A percentile compares a stretch with the other conserved stretches of the same genome.
phyloP scores from a whole-genome alignment of 2,329 filamentous ascomycete genomes.

The Ophiostoma ips region DNA sequence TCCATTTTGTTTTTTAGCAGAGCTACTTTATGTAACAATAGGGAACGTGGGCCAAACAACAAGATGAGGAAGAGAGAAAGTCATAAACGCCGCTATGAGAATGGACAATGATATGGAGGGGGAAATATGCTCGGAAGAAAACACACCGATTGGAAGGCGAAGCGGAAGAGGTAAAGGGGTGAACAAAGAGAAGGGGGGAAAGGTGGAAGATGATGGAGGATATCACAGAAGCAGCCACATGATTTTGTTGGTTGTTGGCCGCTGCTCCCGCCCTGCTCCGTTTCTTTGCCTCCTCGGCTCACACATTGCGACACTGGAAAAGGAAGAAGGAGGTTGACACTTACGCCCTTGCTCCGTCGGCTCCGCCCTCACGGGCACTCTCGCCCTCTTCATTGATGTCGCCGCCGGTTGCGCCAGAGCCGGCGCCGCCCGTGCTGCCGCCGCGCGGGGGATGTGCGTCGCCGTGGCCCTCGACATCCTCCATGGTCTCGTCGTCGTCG shows the following conservation, averaged over 20 bases:
- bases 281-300: background rate
- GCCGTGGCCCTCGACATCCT: slow-evolving; percentile 55
- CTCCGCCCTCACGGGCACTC: slow-evolving; percentile 78
- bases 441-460: slow-evolving; percentile 33
- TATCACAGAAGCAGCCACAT: too few relatives aligned
- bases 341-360: slow-evolving; percentile 99
- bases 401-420: slow-evolving; percentile 74
- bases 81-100: background rate
- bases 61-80: background rate
- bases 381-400: slow-evolving; percentile 85
- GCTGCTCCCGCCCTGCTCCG: too few relatives aligned
- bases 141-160: background rate
- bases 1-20: background rate
- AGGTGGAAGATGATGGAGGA: background rate
- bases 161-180: background rate
- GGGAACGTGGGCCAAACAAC: background rate
- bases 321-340: slow-evolving; percentile 34
- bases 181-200: too few relatives aligned
- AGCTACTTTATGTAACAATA: background rate
- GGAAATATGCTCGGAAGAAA: background rate
- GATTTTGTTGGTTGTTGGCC: too few relatives aligned
- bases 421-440: slow-evolving; percentile 65
- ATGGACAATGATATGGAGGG: background rate
- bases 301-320: background rate
- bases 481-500: slow-evolving; percentile 58